Evolutionary conservation across 1,284 basidiomycete genomes (phyloP), one percentile per base, ranked within the genome.

Genomic region (Neolentinus lepideus): DNA sequence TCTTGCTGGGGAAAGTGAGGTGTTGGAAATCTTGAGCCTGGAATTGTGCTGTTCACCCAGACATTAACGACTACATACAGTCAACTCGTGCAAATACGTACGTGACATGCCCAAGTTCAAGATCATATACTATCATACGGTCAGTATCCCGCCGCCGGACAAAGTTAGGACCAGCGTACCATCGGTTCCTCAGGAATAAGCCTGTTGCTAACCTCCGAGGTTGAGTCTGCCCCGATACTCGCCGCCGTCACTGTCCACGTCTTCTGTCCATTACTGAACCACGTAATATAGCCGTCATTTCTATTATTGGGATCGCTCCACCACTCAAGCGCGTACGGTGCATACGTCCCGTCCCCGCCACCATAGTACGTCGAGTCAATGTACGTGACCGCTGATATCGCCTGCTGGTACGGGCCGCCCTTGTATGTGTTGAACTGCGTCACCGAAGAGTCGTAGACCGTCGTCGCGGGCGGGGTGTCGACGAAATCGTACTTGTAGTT

Each of bases 341-440:
- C 75, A 63, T 77, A 90, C 3, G 63, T 69, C 45, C 73, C 66
- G 22, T 75, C 78, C 24, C 6, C 47, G 12, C 47, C 47, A 53
- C 75, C 72, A 62, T 91, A 91, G 52, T 80, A 71, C 45, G 71
- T 62, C 54, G 71, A 74, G 59, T 79, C 73, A 56, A 88, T 76
- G 59, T 77, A 74, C 4, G 80, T 78, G 55, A 92, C 62, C 8
- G 79, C 83, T 1, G 87, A 90, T 21, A 88, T 67, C 16, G 90
- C 88, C 69, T 96, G 88, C 69, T 96, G 93, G 67, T 78, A 92
- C 12, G 73, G 66, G 29, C 87, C 88, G 24, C 93, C 94, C 53
- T 76, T 80, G 69, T 94, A 96, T 2, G 71, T 57, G 70, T 95
- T 95, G 60, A 81, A 70, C 2, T 66, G 57, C 1, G 90, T 85